These are phyloP conservation scores for Coemansia sp. DNA, from an alignment of 192 early-diverging fungal species.

Conservation along the genomic window DNA sequence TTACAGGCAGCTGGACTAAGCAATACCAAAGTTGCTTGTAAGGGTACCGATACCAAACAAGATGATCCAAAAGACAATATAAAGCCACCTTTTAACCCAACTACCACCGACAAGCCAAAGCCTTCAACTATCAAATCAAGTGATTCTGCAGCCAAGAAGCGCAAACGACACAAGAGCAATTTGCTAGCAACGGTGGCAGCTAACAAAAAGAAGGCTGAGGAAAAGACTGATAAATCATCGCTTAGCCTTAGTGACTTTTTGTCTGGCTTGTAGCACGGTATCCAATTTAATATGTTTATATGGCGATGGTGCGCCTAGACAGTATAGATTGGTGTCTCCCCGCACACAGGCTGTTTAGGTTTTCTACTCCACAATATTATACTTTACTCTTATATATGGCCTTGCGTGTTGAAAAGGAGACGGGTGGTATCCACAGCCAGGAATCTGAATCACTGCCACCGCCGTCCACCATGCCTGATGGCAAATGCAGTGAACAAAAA, in stretches of 20 bases:
- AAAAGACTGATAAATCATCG: conserved; percentile 15
- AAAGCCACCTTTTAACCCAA: too few relatives aligned
- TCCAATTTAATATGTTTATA: not conserved
- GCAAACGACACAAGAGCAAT: conserved; percentile 48
- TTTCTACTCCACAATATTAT: too few relatives aligned
- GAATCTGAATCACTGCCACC: conserved; percentile 19
- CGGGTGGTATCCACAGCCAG: not conserved
- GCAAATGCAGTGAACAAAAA: conserved; percentile 14
- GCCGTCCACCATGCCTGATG: conserved; percentile 30
- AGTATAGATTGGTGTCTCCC: too few relatives aligned
- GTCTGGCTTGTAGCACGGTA: conserved; percentile 14
- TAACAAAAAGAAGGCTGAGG: conserved; percentile 43
- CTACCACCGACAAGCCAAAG: not conserved
- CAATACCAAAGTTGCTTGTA: not conserved
- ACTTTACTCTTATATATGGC: too few relatives aligned
- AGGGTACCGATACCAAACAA: too few relatives aligned
- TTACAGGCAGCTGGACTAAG: conserved; percentile 18
- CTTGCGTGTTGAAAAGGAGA: too few relatives aligned
- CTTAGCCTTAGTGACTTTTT: conserved; percentile 41
- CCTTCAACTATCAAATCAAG: not conserved
- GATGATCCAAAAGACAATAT: too few relatives aligned
- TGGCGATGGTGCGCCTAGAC: not conserved
- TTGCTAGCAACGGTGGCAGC: conserved; percentile 40
- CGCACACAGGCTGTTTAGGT: too few relatives aligned
- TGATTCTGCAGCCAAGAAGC: conserved; percentile 28